Base-by-base conservation (phyloP, 176 grass and related monocot genomes). In the Carex scoparia region DNA sequence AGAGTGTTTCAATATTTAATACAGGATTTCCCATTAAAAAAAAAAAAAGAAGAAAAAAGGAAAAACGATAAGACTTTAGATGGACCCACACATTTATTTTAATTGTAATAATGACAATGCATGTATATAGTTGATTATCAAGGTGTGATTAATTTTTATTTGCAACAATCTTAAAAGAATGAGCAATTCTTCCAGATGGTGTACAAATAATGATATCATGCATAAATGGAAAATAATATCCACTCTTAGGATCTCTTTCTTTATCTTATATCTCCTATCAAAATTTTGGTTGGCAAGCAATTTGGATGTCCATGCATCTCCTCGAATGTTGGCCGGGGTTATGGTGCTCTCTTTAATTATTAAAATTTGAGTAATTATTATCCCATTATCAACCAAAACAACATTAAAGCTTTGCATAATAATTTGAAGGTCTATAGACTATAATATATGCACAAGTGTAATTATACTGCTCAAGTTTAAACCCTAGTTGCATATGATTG, bases 201-300 rank as follows among this genome's bases (percentile, higher is more conserved):
- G 28, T 5, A 69, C 5, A 56, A 54, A 2, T 0, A 12, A 32
- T 30, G 48, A 76, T 76, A 76, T 55, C 72, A 76, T 55, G 27
- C 11, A 7, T 31, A 76, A 76, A 76, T 55, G 32, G 44, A 76
- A 76, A 76, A 76, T 14, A 76, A 76, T 76, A 76, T 76, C 72
- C 48, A 51, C 72, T 55, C 11, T 14, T 54, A 30, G 10, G 4
- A 76, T 76, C n/a, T 2, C 4, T 35, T 69, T 38, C 33, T 69
- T 38, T 69, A 38, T 69, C 14, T 37, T 69, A 18, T 69, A 40
- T 69, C 9, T 19, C 60, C n/a, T 62, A 31, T 76, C 30, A 0
- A 55, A 23, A 14, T 54, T 55, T 76, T 76, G 48, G 27, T 32
- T 51, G 12, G 11, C 10, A 30, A 53, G 31, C 72, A 15, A 76